Conservation (phyloP, 2,329 filamentous ascomycete genomes). For the Onygenales sp. region DNA sequence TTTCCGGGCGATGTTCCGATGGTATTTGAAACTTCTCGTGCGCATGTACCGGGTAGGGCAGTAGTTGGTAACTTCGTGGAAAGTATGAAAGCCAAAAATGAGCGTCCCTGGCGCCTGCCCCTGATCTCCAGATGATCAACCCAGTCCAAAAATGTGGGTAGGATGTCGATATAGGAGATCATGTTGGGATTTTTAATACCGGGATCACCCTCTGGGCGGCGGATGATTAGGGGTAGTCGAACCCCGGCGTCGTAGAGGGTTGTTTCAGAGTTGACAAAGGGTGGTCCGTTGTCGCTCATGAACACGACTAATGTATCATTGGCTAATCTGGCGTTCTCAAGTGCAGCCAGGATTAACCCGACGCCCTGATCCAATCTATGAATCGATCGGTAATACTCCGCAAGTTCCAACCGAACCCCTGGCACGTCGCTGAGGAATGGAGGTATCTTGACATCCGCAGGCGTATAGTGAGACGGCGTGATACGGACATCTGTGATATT, state of each 20-base stretch:
- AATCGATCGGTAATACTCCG: conserved; percentile 35
- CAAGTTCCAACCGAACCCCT: conserved; percentile 34
- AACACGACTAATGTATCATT: conserved; percentile 38
- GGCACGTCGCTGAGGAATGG: conserved; percentile 33
- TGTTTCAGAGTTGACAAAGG: conserved; percentile 44
- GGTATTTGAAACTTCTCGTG: too few relatives aligned
- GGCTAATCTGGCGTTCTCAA: conserved; percentile 22
- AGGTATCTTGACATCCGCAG: conserved; percentile 19
- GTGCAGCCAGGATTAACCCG: conserved; percentile 26
- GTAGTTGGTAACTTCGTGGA: too few relatives aligned
- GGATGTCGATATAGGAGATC: conserved; percentile 38
- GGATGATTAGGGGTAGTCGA: conserved; percentile 35
- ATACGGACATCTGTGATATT: too few relatives aligned
- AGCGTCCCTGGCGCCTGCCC: too few relatives aligned
- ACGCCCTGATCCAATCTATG: conserved; percentile 32
- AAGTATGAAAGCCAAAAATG: too few relatives aligned
- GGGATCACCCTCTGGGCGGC: conserved; percentile 20
- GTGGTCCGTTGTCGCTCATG: conserved; percentile 41
- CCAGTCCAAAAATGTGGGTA: conserved; percentile 39
- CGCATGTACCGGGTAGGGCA: too few relatives aligned
- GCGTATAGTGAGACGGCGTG: too few relatives aligned
- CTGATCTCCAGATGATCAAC: conserved; percentile 11
- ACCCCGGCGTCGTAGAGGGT: conserved; percentile 42
- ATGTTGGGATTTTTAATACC: conserved; percentile 33
- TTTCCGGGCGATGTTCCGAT: too few relatives aligned